These are phyloP conservation scores for Phytomonas sp. DNA, from an alignment of 208 protist species.

Conservation along the genomic window DNA sequence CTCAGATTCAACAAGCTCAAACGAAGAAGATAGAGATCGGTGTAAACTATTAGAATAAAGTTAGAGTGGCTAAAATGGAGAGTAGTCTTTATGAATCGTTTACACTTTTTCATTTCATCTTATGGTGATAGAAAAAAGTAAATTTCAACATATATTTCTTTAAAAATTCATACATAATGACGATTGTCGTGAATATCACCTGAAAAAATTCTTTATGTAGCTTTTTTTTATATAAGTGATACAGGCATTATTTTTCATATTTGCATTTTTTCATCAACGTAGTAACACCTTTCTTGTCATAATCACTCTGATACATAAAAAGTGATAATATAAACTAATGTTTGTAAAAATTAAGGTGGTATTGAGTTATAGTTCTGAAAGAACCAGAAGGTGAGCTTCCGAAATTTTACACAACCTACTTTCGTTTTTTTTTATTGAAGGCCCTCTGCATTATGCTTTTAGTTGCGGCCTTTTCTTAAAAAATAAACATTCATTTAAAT, in stretches of 20 bases:
- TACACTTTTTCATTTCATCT: background rate
- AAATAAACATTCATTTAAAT: background rate
- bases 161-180: background rate
- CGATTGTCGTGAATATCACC: background rate
- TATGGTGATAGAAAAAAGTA: background rate
- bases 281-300: constrained; percentile 3
- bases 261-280: constrained; percentile 5
- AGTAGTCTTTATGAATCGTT: background rate
- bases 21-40: background rate
- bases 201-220: background rate
- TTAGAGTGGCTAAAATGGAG: background rate
- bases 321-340: background rate
- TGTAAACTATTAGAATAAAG: background rate
- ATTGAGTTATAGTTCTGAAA: background rate
- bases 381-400: background rate
- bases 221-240: background rate
- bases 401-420: constrained; percentile 5
- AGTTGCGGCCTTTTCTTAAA: background rate
- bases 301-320: background rate
- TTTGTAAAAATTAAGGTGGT: constrained; percentile 3
- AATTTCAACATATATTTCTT: background rate
- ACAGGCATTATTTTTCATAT: constrained; percentile 6
- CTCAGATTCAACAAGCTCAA: background rate
- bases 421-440: constrained; percentile 6
- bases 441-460: background rate